A percentile compares a stretch with the other conserved stretches of the same genome.
These are phyloP conservation scores for Candida anglica DNA, from an alignment of 805 yeast species.

Conservation along the genomic window DNA sequence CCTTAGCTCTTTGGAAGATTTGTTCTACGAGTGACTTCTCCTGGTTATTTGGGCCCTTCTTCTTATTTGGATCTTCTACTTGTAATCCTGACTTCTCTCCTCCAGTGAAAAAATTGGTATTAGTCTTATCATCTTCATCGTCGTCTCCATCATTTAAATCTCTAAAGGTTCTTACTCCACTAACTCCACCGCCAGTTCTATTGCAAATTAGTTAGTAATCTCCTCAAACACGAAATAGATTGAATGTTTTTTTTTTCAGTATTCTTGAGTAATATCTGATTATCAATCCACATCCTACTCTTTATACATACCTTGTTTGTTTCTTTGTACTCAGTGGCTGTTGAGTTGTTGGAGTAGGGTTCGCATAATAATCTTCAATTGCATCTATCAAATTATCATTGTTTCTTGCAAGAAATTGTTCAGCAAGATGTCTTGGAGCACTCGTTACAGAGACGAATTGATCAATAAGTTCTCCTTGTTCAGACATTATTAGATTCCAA, in stretches of 20 bases:
- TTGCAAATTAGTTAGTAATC: too few relatives aligned
- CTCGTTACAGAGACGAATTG: constrained; percentile 35
- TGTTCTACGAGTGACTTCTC: constrained; percentile 54
- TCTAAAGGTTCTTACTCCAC: constrained; percentile 33
- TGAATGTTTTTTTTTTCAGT: too few relatives aligned
- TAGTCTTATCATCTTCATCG: constrained; percentile 52
- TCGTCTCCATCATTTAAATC: constrained; percentile 39
- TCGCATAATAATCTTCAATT: constrained; percentile 38
- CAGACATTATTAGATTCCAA: too few relatives aligned
- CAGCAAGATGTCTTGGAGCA: constrained; percentile 31
- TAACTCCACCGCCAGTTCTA: too few relatives aligned
- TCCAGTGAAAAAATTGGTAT: constrained; percentile 57
- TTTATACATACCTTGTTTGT: too few relatives aligned
- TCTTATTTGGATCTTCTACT: constrained; percentile 67
- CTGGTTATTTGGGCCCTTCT: constrained; percentile 26
- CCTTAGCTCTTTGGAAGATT: constrained; percentile 60
- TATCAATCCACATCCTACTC: too few relatives aligned
- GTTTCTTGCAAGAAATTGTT: constrained; percentile 36
- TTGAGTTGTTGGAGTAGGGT: too few relatives aligned
- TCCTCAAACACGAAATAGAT: too few relatives aligned
- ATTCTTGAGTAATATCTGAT: too few relatives aligned
- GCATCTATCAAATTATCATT: constrained; percentile 34
- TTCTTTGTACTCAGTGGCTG: too few relatives aligned
- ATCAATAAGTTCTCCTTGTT: constrained; percentile 18
- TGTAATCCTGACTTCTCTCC: constrained; percentile 76